Base-by-base conservation (phyloP, 1,284 basidiomycete species). In the Cryptococcus depauperatus region DNA sequence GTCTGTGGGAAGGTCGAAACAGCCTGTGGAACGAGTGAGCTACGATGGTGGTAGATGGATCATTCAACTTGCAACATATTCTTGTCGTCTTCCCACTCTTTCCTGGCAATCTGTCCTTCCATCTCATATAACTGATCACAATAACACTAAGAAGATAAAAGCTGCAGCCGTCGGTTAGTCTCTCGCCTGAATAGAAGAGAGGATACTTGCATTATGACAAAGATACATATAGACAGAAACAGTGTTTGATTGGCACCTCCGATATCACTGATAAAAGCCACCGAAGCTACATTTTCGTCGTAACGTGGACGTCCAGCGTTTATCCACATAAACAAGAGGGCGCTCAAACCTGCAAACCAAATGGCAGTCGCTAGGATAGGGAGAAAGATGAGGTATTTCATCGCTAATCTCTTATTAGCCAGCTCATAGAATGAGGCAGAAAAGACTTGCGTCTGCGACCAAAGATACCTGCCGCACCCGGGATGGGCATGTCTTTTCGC, bases 251-350 rank as follows among this genome's bases (percentile, higher is more conserved):
- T 59, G 14, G 49, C 51, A 4, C 68, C 74, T 3, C 73, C 74
- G 9, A 73, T 68, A 49, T 74, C 69, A 5, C 65, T 70, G 48
- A 76, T 72, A 52, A 71, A 76, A 9, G 73, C 71, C 3, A 74
- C 54, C 7, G 40, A 54, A 0, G 69, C 67, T 43, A 71, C 65
- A 18, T 62, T 60, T 0, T 40, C 35, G 28, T 55, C 46, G 51
- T 73, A 74, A 29, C 62, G 47, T 6, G 62, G 59, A 47, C 69
- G 70, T 10, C 65, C 66, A 25, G 62, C 57, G 13, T 37, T 29
- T 1, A 64, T 62, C 73, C 74, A 75, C 1, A 73, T 43, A 3
- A 53, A 60, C 29, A 74, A 48, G 4, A 73, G 54, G 7, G 65
- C 58, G 5, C 66, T 47, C 13, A 71, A 45, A 2, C 59, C 66